phyloP scores from a whole-genome alignment of 495 filamentous ascomycete species.

The Penicillium lividum region DNA sequence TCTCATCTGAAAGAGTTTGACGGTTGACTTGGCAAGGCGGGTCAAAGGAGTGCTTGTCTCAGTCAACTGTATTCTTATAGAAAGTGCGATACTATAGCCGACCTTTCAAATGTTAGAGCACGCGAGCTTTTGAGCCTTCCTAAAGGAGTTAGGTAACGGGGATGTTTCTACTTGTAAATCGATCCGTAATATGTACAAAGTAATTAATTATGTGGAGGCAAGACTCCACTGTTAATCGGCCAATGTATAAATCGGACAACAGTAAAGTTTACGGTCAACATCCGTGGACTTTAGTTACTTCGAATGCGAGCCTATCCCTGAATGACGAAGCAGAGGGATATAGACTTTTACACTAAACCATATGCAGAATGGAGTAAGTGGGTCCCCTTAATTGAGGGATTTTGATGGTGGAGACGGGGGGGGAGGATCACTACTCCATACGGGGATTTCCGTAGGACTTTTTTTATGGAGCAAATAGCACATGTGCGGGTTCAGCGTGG shows the following conservation, averaged over 20 bases:
- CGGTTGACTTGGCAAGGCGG: background rate
- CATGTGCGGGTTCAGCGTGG: conserved; percentile 8
- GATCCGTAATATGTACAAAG: background rate
- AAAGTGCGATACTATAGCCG: background rate
- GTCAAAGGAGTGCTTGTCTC: background rate
- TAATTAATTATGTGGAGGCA: conserved; percentile 1
- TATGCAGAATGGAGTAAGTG: background rate
- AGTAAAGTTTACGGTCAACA: conserved; percentile 10
- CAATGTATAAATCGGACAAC: conserved; percentile 8
- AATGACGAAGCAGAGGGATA: background rate
- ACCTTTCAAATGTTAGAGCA: background rate
- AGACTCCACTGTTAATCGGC: background rate
- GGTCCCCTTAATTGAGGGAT: conserved; percentile 20
- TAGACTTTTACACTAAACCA: conserved; percentile 16
- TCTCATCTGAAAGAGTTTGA: background rate
- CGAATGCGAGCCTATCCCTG: conserved; percentile 8
- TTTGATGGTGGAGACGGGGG: conserved; percentile 20
- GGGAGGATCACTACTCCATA: conserved; percentile 24
- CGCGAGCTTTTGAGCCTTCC: conserved; percentile 12
- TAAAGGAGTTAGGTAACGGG: conserved; percentile 5
- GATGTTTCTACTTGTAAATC: background rate
- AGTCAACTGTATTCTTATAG: background rate
- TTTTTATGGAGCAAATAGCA: background rate
- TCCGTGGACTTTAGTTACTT: conserved; percentile 10
- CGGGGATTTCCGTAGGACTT: conserved; percentile 7